Base-by-base conservation (phyloP, 1,284 basidiomycete genomes). In the Melampsora americana region DNA sequence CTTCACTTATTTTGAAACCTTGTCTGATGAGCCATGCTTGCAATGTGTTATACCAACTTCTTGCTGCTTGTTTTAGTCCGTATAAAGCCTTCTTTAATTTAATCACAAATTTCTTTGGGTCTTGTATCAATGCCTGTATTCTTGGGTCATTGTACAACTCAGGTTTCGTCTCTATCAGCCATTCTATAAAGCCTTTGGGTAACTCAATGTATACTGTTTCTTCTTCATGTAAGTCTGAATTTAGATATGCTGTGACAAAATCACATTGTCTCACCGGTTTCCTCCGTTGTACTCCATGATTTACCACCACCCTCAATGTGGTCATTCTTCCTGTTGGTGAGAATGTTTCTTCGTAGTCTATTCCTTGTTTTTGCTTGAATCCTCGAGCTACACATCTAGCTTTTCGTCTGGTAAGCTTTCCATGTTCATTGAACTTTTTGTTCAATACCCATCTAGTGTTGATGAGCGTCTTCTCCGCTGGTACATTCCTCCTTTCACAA, bases 341-440 rank as follows among this genome's bases (percentile, higher is more conserved):
- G 66, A 65, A 78, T 42, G 65, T 77, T 60, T 78, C 77, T 26
- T 23, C n/a, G 60, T 67, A 77, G 23, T 77, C 71, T 30, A 66
- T 30, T n/a, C 77, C 76, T 35, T 73, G n/a, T 28, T 16, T n/a
- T 65, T 78, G 78, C 11, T 26, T 20, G 77, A 39, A 78, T 70
- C 77, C 77, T 42, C 67, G 39, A 56, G 76, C 77, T 46, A 78
- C 77, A 35, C 48, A 73, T 42, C 78, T 18, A 12, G 77, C 76
- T 65, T 78, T 77, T 39, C 65, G 64, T 59, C 53, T 61, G 2
- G 30, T 26, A 26, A 69, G 20, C 23, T 23, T 48, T 35, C 44
- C 35, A n/a, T 30, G 64, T 66, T n/a, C n/a, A 35, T 39, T 35
- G 35, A 30, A 66, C 11, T 77, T 77, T 26, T 70, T 44, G n/a